Evolutionary conservation across 768 basidiomycete species (phyloP), one percentile per base, ranked within the genome.

Genomic region (Termitomyces eurrhizus): DNA sequence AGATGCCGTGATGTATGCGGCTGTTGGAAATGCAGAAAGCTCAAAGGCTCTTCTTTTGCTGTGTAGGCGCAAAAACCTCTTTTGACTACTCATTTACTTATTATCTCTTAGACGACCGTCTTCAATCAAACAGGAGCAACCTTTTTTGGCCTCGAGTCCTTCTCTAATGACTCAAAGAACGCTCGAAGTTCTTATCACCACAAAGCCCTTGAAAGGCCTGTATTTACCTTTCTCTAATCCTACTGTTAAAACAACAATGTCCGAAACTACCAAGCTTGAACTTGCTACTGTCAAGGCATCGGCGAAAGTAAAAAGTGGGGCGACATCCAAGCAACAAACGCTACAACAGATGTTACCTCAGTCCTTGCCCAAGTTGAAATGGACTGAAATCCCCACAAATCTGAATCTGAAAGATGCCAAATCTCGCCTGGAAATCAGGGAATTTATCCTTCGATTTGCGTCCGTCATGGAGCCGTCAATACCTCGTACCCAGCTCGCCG

Each of bases 371-470:
- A 61, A 73, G 59, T 74, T 86, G 44, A 72, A 73, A 51, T 92
- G 90, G 90, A 80, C 74, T 5, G 66, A 69, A 7, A 68, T 89
- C 7, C 75, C 75, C 1, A 75, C 78, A 13, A 65, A 64, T 35
- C 73, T 88, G 14, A 72, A 76, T 6, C 73, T 75, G 42, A 67
- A 75, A 0, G 81, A 83, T 44, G 83, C 80, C 1, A 79, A 88
- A 62, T 77, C 80, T 32, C 85, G 90, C 11, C 81, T 92, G 51
- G 76, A 83, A 64, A 86, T 92, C 46, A 84, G 91, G 59, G 91
- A 93, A 71, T 93, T 92, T 68, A 68, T 83, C 12, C 68, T 89
- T 51, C 80, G 91, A 37, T 92, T 92, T 63, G 75, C 77, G 1
- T 74, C 77, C 33, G 58, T 83, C 16, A 70, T 87, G 64, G 82